A percentile compares a stretch with the other conserved stretches of the same genome.
phyloP scores from a whole-genome alignment of 2,329 filamentous ascomycete species.

The Alternaria burnsii region DNA sequence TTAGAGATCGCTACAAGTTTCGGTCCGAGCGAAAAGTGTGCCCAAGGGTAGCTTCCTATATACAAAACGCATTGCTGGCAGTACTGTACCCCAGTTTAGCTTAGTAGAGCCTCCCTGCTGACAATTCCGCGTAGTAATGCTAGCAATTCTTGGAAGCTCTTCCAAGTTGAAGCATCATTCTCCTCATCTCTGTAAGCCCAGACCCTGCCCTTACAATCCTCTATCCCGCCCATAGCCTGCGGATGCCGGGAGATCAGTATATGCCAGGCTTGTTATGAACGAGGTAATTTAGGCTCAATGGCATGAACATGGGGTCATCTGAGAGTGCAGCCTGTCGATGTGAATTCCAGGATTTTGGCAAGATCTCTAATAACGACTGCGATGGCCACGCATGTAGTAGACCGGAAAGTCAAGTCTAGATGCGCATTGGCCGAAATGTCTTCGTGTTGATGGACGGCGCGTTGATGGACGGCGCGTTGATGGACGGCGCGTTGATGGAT shows the following conservation, averaged over 20 bases:
- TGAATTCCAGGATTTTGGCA: neutral
- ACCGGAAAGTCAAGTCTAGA: neutral
- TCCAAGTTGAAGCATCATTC: neutral
- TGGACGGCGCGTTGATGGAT: neutral
- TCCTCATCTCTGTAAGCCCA: neutral
- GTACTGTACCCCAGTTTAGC: neutral
- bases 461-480: neutral
- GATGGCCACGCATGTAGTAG: neutral
- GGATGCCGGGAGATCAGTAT: neutral
- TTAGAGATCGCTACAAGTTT: neutral
- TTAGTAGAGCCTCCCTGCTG: neutral
- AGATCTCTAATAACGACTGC: neutral
- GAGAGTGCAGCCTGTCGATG: slow-evolving; percentile 10
- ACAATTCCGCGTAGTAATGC: neutral
- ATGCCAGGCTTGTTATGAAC: neutral
- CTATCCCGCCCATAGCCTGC: neutral
- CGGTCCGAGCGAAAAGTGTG: neutral
- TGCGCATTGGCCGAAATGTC: neutral
- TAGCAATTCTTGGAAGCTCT: neutral
- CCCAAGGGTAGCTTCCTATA: neutral
- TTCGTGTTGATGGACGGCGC: neutral
- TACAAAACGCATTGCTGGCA: neutral
- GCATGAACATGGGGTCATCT: neutral
- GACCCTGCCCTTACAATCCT: neutral
- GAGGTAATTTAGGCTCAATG: neutral